Evolutionary conservation across 495 filamentous ascomycete genomes (phyloP), one percentile per base, ranked within the genome.

Genomic region (Chaetomium cochliodes): DNA sequence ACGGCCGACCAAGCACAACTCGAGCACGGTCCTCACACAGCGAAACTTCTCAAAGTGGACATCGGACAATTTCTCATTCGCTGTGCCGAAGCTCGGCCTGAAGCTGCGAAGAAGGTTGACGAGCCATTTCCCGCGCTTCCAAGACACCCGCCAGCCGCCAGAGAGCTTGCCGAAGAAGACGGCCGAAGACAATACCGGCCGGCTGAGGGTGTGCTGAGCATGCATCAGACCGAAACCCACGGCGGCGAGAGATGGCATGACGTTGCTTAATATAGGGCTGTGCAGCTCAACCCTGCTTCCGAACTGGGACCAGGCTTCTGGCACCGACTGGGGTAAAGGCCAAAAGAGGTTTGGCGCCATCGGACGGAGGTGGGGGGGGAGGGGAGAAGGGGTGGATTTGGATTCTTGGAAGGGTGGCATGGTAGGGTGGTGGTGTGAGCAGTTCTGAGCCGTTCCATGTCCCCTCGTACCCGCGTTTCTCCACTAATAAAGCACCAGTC

Each of bases 41-140:
- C 47, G n/a, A 25, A 25, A 63, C 67, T 72, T 69, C 71, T 73
- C 64, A 62, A 75, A 72, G 41, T 55, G 73, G 73, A 75, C 49
- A 64, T 72, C 73, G 73, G 73, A 66, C 68, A 75, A 62, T 75
- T 75, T 75, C 71, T 72, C 49, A 73, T 75, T 75, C 70, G 73
- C 70, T 67, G 64, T 15, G 28, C 28, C 20, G 37, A 44, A 51
- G 44, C 58, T 42, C 58, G 54, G 9, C 46, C 62, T 52, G 51
- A 56, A 33, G 1, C 66, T 52, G 51, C 60, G 2, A 30, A 16
- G 28, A 41, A 18, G 30, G 16, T 28, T 33, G 47, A 16, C 15
- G 41, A 54, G 33, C 23, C 41, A 62, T 37, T 50, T 37, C 33
- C 46, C 46, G 28, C 18, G n/a, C 0, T 7, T 28, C 26, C 28